A percentile compares a stretch with the other conserved stretches of the same genome.
Evolutionary conservation across 176 grass and related monocot genomes (phyloP).

Genomic region (Panicum miliaceum): DNA sequence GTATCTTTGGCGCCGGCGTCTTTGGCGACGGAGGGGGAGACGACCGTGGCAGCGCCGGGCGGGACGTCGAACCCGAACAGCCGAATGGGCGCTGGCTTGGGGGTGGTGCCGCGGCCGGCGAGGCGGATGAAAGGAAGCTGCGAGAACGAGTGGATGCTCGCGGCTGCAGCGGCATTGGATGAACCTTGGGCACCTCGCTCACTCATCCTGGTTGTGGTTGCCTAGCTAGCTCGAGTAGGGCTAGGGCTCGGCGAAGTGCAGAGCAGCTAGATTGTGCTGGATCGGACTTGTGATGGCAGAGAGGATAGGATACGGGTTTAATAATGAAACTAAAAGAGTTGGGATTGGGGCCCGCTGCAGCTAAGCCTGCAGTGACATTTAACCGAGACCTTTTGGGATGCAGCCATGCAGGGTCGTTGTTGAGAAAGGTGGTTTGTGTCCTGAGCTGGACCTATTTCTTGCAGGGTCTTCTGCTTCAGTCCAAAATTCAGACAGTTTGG

Average conservation of each 20-base stretch:
- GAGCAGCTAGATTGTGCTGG: not conserved
- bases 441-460: too few species aligned
- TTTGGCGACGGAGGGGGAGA: not conserved
- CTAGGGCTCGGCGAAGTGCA: not conserved
- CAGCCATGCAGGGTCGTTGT: too few species aligned
- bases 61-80: conserved; percentile 71
- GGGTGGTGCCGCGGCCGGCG: not conserved
- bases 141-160: conserved; percentile 63
- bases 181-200: conserved; percentile 41
- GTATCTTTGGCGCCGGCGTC: conserved; percentile 20
- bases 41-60: conserved; percentile 8
- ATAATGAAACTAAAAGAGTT: not conserved
- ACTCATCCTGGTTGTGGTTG: conserved; percentile 46
- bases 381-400: too few species aligned
- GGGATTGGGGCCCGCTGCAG: not conserved
- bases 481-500: too few species aligned
- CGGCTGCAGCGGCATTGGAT: not conserved
- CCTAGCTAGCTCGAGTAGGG: not conserved
- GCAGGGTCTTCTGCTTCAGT: too few species aligned
- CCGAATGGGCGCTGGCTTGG: conserved; percentile 45
- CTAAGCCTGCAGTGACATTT: too few species aligned
- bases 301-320: not conserved
- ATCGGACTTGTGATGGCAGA: not conserved
- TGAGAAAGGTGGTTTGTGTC: too few species aligned
- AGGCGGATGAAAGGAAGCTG: conserved; percentile 67